Evolutionary conservation across 768 basidiomycete species (phyloP).

Genomic region (Lactarius hatsudake): DNA sequence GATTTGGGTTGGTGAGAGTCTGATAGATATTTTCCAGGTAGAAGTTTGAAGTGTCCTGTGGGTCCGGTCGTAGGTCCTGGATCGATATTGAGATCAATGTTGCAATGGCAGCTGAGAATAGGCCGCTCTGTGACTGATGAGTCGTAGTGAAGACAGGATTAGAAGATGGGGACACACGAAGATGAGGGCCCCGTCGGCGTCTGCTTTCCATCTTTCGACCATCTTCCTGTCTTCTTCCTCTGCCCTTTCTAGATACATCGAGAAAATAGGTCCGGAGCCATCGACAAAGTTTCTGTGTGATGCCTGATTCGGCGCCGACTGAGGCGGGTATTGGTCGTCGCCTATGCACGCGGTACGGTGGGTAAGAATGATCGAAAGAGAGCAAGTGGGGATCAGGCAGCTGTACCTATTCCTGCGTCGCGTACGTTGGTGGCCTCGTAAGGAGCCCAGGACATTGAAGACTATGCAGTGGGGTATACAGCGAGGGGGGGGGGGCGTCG

Average conservation of each 20-base stretch:
- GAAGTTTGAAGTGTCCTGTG: background rate
- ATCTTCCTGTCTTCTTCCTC: background rate
- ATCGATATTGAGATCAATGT: background rate
- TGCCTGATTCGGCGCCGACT: background rate
- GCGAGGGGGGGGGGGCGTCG: too few species aligned
- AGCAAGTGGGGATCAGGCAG: too few species aligned
- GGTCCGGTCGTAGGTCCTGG: background rate
- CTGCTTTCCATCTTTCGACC: background rate
- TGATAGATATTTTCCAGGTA: background rate
- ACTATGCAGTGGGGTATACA: too few species aligned
- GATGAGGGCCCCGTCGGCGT: background rate
- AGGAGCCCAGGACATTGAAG: too few species aligned
- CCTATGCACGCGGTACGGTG: too few species aligned
- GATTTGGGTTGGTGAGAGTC: background rate
- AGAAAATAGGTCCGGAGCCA: constrained; percentile 1
- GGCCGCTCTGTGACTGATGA: background rate
- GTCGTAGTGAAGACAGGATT: background rate
- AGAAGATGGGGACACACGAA: background rate
- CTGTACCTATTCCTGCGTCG: too few species aligned
- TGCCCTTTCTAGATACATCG: background rate
- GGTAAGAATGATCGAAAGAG: too few species aligned
- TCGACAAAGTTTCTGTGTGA: background rate
- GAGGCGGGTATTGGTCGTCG: background rate
- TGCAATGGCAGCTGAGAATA: constrained; percentile 1
- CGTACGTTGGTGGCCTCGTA: too few species aligned